Base-by-base conservation (phyloP, 768 basidiomycete species). In the Sporobolomyces pararoseus region DNA sequence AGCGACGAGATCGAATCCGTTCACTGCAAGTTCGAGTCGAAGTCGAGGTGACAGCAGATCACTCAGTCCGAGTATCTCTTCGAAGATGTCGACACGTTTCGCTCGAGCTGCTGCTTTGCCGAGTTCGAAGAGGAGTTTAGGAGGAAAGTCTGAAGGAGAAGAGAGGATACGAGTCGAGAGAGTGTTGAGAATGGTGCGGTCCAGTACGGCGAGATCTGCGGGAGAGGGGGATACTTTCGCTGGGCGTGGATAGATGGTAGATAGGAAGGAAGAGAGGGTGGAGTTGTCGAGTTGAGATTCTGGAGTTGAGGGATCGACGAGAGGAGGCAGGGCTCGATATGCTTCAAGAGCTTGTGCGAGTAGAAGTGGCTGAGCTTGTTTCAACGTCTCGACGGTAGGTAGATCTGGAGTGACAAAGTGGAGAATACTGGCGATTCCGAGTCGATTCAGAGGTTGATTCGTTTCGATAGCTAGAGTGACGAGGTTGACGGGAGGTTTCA, bases 81-180 rank as follows among this genome's bases (percentile, higher is more conserved):
- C 32, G 47, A 70, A 46, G 39, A 62, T 31, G 47, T 70, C 69
- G 47, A 70, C 29, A 0, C 64, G 50, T 19, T 61, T 31, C 1
- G 69, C 69, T 1, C 64, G 51, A 0, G 35, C 16, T 0, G 64
- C 59, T 0, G 69, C 52, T 6, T 19, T 0, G 7, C 59, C 64
- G 39, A 70, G 58, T 0, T 52, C 17, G 3, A 0, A 5, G 2
- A 49, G 13, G 29, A 70, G 34, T 4, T 42, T 7, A 1, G 51
- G 23, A 12, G 42, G 19, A 13, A 4, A 2, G 14, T 44, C 12
- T 13, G 13, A 16, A 13, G 21, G 27, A 14, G 32, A 10, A 9
- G 32, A 32, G 50, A 70, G 51, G 21, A 65, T 16, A 5, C 29
- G 50, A 17, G 10, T 0, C 16, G 51, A 9, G 44, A 50, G 10